Evolutionary conservation across 805 yeast genomes (phyloP).

Genomic region (Starmera quercuum): DNA sequence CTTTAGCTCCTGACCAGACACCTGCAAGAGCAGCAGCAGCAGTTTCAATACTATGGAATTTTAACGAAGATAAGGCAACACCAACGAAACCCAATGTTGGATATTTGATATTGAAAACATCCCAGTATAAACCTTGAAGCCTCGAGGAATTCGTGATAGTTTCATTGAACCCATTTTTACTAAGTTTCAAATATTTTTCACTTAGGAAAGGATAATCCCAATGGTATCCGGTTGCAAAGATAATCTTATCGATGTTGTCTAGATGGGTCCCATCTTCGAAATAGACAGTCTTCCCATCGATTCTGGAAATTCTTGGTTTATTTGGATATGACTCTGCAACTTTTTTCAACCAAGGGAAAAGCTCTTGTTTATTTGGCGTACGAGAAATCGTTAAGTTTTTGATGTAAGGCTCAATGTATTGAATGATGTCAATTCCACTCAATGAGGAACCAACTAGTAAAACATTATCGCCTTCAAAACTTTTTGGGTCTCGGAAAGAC

Average conservation of each 20-base stretch:
- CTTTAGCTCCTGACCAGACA: slow-evolving; percentile 37
- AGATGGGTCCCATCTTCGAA: slow-evolving; percentile 28
- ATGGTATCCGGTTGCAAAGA: slow-evolving; percentile 37
- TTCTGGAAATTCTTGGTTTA: slow-evolving; percentile 17
- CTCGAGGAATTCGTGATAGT: slow-evolving; percentile 19
- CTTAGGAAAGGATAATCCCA: slow-evolving; percentile 29
- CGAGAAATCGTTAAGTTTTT: slow-evolving; percentile 53
- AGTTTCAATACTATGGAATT: slow-evolving; percentile 42
- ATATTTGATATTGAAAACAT: slow-evolving; percentile 35
- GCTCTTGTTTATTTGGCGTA: slow-evolving; percentile 57
- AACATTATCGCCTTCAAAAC: slow-evolving; percentile 31
- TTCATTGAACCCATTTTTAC: slow-evolving; percentile 12
- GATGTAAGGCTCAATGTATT: slow-evolving; percentile 28
- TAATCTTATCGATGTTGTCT: slow-evolving; percentile 26
- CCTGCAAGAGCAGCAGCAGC: slow-evolving; percentile 46
- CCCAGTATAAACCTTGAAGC: slow-evolving; percentile 33
- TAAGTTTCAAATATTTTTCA: slow-evolving; percentile 10
- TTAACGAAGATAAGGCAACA: slow-evolving; percentile 28
- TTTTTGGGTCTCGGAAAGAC: slow-evolving; percentile 33
- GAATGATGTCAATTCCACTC: slow-evolving; percentile 33
- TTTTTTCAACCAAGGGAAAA: slow-evolving; percentile 31
- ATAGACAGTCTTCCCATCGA: slow-evolving; percentile 18
- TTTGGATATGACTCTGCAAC: slow-evolving; percentile 31
- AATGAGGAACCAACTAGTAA: slow-evolving; percentile 35
- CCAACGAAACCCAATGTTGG: slow-evolving; percentile 39